Conservation (phyloP, 2,329 filamentous ascomycete species). For the Cercospora sp. region DNA sequence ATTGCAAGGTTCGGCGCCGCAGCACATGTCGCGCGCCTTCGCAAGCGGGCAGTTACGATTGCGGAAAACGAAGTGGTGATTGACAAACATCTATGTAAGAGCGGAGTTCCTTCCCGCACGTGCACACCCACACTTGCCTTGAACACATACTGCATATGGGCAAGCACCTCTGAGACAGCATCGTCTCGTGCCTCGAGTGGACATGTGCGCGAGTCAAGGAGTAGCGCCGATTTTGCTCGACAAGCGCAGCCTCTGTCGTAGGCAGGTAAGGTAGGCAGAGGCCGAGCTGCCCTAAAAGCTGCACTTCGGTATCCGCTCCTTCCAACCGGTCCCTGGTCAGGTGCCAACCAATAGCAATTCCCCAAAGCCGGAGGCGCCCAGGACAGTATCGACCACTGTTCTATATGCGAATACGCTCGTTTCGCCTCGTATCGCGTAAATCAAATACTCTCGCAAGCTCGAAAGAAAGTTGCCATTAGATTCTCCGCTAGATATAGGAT, state of each 20-base stretch:
- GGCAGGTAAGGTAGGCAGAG: neutral
- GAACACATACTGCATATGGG: neutral
- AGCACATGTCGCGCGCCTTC: neutral
- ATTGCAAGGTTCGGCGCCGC: neutral
- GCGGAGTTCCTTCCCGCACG: neutral
- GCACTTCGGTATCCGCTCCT: too few relatives aligned
- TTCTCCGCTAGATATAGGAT: conserved; percentile 72
- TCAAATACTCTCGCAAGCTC: neutral
- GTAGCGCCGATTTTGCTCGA: neutral
- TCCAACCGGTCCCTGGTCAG: too few relatives aligned
- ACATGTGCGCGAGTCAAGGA: neutral
- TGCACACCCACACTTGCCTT: neutral
- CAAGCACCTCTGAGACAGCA: neutral
- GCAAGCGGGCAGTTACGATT: neutral
- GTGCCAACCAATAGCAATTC: neutral
- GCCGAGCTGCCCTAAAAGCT: neutral
- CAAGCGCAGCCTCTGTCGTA: neutral
- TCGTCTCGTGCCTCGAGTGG: neutral
- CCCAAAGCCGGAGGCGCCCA: neutral
- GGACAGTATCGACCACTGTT: neutral
- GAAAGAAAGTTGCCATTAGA: neutral
- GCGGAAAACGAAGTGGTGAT: neutral
- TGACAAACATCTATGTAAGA: neutral
- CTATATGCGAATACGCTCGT: neutral
- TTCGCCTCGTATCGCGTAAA: neutral